A percentile compares a stretch with the other conserved stretches of the same genome.
Conservation (phyloP, 768 basidiomycete genomes). For the Pulveroboletus sp. region DNA sequence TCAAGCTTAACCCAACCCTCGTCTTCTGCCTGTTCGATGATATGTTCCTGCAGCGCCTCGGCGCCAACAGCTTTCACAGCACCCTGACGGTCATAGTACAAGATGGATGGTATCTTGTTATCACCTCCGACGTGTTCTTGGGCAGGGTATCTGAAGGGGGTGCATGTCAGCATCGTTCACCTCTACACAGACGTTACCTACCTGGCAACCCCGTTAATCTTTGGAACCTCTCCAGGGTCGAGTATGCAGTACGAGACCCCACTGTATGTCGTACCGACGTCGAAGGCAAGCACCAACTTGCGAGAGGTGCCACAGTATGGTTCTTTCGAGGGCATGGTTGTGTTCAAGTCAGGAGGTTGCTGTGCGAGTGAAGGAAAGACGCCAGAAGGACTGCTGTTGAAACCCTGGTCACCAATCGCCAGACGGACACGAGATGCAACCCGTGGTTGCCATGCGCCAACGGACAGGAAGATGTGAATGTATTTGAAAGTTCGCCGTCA, state of each 20-base stretch:
- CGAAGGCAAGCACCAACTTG: conserved; percentile 43
- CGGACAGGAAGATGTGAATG: no score
- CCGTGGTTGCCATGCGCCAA: no score
- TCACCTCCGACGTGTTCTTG: conserved; percentile 46
- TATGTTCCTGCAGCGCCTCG: conserved; percentile 13
- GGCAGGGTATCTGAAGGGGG: conserved; percentile 40
- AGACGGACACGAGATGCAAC: no score
- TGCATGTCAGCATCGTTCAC: neutral
- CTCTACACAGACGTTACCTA: neutral
- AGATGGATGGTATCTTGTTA: conserved; percentile 45
- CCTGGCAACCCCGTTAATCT: conserved; percentile 27
- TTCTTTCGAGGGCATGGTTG: conserved; percentile 26
- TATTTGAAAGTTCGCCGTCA: no score
- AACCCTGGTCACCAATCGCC: no score
- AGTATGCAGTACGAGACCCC: conserved; percentile 38
- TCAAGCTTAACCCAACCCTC: conserved; percentile 27
- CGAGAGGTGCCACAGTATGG: conserved; percentile 36
- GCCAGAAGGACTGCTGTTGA: no score
- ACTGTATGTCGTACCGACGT: conserved; percentile 45
- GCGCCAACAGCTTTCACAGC: conserved; percentile 27
- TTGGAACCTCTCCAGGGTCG: conserved; percentile 34
- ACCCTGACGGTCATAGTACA: conserved; percentile 44
- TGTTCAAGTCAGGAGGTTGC: conserved; percentile 6
- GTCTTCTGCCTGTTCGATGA: neutral
- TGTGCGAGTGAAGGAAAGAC: neutral